phyloP scores from a whole-genome alignment of 208 protist species.

The Crithidia mellificae region DNA sequence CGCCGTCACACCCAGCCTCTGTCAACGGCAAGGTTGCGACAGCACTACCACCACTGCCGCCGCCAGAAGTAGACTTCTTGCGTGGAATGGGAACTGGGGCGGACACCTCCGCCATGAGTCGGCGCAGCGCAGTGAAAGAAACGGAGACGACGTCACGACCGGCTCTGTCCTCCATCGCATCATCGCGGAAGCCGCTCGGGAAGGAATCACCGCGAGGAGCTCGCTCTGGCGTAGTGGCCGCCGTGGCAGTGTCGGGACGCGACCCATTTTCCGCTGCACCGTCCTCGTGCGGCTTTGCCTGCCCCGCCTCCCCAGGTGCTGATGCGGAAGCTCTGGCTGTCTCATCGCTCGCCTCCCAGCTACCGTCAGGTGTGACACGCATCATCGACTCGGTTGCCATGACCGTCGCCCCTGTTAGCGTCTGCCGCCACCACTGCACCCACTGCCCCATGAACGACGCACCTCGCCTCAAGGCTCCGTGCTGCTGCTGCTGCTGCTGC shows the following conservation, averaged over 20 bases:
- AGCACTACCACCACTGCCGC: neutral
- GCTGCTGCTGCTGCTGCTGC: slow-evolving; percentile 2
- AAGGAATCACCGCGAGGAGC: neutral
- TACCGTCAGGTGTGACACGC: neutral
- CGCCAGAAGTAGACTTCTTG: neutral
- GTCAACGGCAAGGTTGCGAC: neutral
- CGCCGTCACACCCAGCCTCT: neutral
- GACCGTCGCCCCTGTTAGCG: neutral
- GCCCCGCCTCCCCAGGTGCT: too few species aligned
- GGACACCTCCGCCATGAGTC: slow-evolving; percentile 26
- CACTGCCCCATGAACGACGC: neutral
- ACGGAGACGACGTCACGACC: slow-evolving; percentile 22
- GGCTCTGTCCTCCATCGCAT: slow-evolving; percentile 8
- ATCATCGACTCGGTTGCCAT: neutral
- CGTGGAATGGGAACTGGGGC: slow-evolving; percentile 8
- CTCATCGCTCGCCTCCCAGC: neutral
- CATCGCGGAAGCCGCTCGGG: slow-evolving; percentile 11
- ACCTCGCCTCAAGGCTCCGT: too few species aligned
- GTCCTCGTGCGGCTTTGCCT: too few species aligned
- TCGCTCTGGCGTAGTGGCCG: neutral
- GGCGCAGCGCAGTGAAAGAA: slow-evolving; percentile 22
- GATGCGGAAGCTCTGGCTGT: neutral
- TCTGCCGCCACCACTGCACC: slow-evolving; percentile 15
- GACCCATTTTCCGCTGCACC: too few species aligned
- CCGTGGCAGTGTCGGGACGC: too few species aligned